Conservation (phyloP, 805 yeast genomes). For the Teunomyces atbi region DNA sequence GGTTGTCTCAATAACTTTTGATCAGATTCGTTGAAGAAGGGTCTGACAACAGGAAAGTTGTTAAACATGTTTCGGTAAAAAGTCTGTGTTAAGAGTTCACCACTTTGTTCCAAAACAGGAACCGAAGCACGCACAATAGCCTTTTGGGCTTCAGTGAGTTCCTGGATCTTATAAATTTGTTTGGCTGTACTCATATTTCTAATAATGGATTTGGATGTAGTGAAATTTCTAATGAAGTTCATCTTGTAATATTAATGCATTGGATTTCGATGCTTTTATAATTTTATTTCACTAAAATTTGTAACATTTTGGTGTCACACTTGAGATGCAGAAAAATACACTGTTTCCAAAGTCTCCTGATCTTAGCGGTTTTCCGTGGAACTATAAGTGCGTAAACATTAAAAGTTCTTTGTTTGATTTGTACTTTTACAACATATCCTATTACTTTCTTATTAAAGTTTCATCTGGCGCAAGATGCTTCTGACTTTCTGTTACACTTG, state of each 20-base stretch:
- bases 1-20: conserved; percentile 60
- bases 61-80: conserved; percentile 58
- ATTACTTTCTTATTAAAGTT: too few species aligned
- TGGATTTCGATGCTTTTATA: background rate
- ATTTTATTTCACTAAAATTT: too few species aligned
- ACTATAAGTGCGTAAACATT: too few species aligned
- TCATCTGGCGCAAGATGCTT: too few species aligned
- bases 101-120: conserved; percentile 56
- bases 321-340: too few species aligned
- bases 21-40: conserved; percentile 60
- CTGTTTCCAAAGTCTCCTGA: background rate
- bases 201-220: background rate
- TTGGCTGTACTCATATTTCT: conserved; percentile 3
- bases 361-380: background rate
- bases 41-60: conserved; percentile 51
- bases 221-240: background rate
- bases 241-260: background rate
- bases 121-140: conserved; percentile 44
- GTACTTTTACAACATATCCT: too few species aligned
- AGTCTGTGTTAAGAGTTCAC: conserved; percentile 50
- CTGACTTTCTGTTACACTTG: too few species aligned
- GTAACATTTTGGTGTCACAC: too few species aligned
- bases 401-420: too few species aligned
- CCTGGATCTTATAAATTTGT: conserved; percentile 6
- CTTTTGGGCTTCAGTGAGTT: conserved; percentile 30